Conservation (phyloP, 345 rosid genomes). For the Salix arbutifolia region DNA sequence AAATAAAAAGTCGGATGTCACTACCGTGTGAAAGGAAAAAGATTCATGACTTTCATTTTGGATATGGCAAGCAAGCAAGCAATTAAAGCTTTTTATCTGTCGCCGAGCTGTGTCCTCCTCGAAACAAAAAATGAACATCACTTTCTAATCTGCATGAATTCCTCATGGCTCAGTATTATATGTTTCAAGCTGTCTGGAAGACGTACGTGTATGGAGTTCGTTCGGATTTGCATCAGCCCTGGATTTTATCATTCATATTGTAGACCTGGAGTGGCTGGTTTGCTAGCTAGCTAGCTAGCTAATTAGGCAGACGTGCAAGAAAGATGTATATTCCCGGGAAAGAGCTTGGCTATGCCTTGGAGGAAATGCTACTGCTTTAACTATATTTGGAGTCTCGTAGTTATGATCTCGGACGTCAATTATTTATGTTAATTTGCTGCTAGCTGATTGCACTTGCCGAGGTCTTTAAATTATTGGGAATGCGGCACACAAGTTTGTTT, state of each 20-base stretch:
- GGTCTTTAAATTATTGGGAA: not conserved
- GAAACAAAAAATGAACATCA: not conserved
- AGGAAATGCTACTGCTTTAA: not conserved
- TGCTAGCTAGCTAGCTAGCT: not conserved
- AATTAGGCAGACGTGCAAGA: not conserved
- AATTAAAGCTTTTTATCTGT: not conserved
- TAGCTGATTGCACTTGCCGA: not conserved
- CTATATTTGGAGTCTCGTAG: not conserved
- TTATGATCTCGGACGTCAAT: not conserved
- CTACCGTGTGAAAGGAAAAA: not conserved
- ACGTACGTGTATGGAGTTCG: not conserved
- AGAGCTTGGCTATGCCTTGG: not conserved
- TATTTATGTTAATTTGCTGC: not conserved
- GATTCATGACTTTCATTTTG: not conserved
- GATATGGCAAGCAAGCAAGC: not conserved
- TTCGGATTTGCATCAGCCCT: not conserved
- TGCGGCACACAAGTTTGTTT: not conserved
- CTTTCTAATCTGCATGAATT: not conserved
- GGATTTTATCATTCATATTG: not conserved
- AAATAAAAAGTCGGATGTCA: not conserved
- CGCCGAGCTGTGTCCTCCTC: not conserved
- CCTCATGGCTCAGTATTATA: not conserved
- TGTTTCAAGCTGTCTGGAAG: not conserved
- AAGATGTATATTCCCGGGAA: not conserved
- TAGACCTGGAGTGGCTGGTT: not conserved